Percentiles rank a stretch among this genome's conserved stretches.
These are phyloP conservation scores for Paxillus ammoniavirescens DNA, from an alignment of 768 basidiomycete species.

Conservation along the genomic window DNA sequence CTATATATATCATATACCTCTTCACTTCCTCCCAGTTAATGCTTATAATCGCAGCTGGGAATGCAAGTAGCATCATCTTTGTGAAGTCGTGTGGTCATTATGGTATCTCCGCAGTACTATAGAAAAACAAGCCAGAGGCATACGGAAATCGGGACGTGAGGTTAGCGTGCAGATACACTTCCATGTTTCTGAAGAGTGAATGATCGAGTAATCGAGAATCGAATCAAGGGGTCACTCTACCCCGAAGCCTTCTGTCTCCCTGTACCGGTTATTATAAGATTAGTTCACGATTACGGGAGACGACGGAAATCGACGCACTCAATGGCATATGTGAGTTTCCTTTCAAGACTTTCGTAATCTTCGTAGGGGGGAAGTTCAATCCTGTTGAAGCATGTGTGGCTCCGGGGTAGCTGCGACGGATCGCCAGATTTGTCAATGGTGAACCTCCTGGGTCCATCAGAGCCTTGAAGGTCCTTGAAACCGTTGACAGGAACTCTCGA, in stretches of 20 bases:
- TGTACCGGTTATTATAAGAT: conserved; percentile 23
- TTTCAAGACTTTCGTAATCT: conserved; percentile 83
- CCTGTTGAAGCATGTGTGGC: conserved; percentile 93
- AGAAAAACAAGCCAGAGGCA: neutral
- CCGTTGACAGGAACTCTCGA: conserved; percentile 89
- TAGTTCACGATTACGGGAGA: conserved; percentile 1
- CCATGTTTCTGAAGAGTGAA: neutral
- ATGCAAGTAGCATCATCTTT: too few species aligned
- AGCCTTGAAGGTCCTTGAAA: conserved; percentile 93
- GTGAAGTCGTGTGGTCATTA: too few species aligned
- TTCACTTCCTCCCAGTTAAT: too few species aligned
- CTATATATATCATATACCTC: too few species aligned
- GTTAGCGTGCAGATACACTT: conserved; percentile 16
- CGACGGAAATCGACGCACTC: conserved; percentile 50
- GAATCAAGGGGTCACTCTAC: conserved; percentile 42
- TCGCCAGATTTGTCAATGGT: conserved; percentile 96
- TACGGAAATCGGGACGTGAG: neutral
- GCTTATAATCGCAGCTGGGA: too few species aligned
- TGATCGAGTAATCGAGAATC: conserved; percentile 6
- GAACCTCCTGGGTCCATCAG: conserved; percentile 88
- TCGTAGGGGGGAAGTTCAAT: conserved; percentile 88
- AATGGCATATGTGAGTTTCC: conserved; percentile 80
- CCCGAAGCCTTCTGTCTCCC: conserved; percentile 78
- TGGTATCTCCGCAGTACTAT: too few species aligned
- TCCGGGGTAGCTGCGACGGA: conserved; percentile 81